Percentiles rank a stretch among this genome's conserved stretches.
Evolutionary conservation across 2,329 filamentous ascomycete species (phyloP).

Genomic region (Aspergillus udagawae): DNA sequence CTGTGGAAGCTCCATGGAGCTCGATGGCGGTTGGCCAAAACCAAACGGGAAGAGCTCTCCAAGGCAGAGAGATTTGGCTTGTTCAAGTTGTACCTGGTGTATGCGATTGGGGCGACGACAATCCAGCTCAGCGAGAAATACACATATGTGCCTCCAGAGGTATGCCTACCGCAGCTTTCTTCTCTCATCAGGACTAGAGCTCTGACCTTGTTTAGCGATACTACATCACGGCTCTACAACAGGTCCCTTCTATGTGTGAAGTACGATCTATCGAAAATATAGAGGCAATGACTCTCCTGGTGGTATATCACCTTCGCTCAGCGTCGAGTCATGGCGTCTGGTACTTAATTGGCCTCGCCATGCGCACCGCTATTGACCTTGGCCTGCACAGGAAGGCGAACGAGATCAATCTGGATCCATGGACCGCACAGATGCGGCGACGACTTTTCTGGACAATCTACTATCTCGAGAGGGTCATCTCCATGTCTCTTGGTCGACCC

Average conservation of each 20-base stretch:
- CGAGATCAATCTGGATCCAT: conserved; percentile 39
- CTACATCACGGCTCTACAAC: conserved; percentile 48
- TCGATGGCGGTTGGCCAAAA: conserved; percentile 36
- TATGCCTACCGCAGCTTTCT: conserved; percentile 14
- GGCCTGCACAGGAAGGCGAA: conserved; percentile 49
- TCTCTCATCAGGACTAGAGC: neutral
- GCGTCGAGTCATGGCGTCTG: conserved; percentile 50
- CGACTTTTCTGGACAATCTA: conserved; percentile 53
- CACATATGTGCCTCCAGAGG: conserved; percentile 42
- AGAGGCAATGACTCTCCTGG: conserved; percentile 50
- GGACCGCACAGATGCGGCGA: conserved; percentile 44
- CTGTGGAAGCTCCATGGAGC: conserved; percentile 44
- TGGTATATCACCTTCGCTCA: conserved; percentile 50
- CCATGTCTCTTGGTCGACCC: conserved; percentile 49
- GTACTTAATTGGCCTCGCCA: conserved; percentile 54
- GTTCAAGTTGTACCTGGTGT: conserved; percentile 52
- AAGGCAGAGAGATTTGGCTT: conserved; percentile 42
- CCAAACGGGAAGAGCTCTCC: conserved; percentile 32
- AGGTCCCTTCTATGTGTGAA: conserved; percentile 47
- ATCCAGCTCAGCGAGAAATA: conserved; percentile 47
- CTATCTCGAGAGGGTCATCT: conserved; percentile 48
- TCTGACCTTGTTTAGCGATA: conserved; percentile 37
- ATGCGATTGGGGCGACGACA: conserved; percentile 50
- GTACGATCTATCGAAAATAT: conserved; percentile 50
- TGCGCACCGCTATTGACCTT: conserved; percentile 52